Evolutionary conservation across 1,139 yeast genomes (phyloP).

Genomic region (Nakaseomyces uthaithaninus): DNA sequence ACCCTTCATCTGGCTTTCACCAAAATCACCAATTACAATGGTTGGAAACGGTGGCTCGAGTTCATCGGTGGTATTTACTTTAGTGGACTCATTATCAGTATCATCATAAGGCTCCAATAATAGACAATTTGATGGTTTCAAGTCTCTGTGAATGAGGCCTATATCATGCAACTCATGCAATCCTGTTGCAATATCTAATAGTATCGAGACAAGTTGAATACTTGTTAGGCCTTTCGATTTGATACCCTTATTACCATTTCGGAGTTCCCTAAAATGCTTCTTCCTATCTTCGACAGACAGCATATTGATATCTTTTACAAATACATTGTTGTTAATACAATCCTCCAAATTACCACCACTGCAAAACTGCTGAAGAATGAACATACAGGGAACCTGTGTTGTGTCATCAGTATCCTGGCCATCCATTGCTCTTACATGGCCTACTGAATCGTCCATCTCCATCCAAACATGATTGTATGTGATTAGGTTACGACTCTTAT

Average conservation of each 20-base stretch:
- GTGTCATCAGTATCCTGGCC: constrained; percentile 13
- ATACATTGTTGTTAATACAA: constrained; percentile 38
- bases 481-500: constrained; percentile 56
- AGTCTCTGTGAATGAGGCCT: constrained; percentile 75
- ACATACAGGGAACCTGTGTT: constrained; percentile 63
- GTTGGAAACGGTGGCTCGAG: constrained; percentile 40
- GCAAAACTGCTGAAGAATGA: constrained; percentile 77
- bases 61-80: constrained; percentile 17
- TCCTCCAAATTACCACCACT: constrained; percentile 82
- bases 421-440: constrained; percentile 18
- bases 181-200: constrained; percentile 61
- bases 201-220: constrained; percentile 53
- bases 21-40: constrained; percentile 77
- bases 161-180: constrained; percentile 62
- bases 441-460: constrained; percentile 48
- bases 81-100: constrained; percentile 16
- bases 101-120: constrained; percentile 33
- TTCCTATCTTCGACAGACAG: constrained; percentile 30
- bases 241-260: constrained; percentile 20
- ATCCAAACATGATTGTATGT: constrained; percentile 90
- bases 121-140: constrained; percentile 82
- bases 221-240: constrained; percentile 33
- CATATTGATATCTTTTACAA: constrained; percentile 25
- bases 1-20: constrained; percentile 76
- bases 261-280: constrained; percentile 31